A percentile compares a stretch with the other conserved stretches of the same genome.
These are phyloP conservation scores for Coemansia sp. DNA, from an alignment of 192 early-diverging fungal species.

Conservation along the genomic window DNA sequence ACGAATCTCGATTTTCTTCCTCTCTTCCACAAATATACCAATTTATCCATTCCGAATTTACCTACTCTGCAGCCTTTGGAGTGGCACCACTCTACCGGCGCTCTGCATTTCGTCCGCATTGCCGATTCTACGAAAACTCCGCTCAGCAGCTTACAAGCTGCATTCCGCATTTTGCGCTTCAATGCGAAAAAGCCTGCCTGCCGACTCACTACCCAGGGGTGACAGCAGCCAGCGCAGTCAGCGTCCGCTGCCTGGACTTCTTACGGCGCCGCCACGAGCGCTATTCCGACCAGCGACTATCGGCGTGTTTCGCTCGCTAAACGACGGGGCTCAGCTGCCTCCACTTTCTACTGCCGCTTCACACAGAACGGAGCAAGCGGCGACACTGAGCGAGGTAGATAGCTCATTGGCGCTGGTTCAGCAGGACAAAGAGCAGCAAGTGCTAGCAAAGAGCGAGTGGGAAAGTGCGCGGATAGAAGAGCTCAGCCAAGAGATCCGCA, in stretches of 20 bases:
- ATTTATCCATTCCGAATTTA: too few relatives aligned
- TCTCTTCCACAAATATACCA: too few relatives aligned
- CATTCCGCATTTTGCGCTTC: neutral
- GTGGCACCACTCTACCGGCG: neutral
- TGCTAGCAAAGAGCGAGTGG: slow-evolving; percentile 27
- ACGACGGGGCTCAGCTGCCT: neutral
- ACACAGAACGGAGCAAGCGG: neutral
- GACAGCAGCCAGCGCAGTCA: neutral
- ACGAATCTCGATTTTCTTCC: too few relatives aligned
- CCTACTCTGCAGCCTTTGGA: neutral
- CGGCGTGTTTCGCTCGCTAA: slow-evolving; percentile 16
- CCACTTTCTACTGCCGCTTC: neutral
- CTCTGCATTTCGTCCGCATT: neutral
- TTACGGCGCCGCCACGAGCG: slow-evolving; percentile 19
- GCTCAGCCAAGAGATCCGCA: slow-evolving; percentile 39
- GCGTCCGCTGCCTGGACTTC: slow-evolving; percentile 3
- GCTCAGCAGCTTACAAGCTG: neutral
- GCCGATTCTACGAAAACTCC: neutral
- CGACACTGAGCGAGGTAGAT: neutral
- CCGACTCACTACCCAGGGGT: neutral
- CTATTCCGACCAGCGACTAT: slow-evolving; percentile 11
- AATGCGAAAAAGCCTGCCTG: slow-evolving; percentile 4
- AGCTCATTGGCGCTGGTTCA: neutral
- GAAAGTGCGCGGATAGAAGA: slow-evolving; percentile 42
- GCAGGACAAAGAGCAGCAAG: slow-evolving; percentile 3